Evolutionary conservation across 2,329 filamentous ascomycete species (phyloP), one percentile per base, ranked within the genome.

Genomic region (Pyrenophora seminiperda): DNA sequence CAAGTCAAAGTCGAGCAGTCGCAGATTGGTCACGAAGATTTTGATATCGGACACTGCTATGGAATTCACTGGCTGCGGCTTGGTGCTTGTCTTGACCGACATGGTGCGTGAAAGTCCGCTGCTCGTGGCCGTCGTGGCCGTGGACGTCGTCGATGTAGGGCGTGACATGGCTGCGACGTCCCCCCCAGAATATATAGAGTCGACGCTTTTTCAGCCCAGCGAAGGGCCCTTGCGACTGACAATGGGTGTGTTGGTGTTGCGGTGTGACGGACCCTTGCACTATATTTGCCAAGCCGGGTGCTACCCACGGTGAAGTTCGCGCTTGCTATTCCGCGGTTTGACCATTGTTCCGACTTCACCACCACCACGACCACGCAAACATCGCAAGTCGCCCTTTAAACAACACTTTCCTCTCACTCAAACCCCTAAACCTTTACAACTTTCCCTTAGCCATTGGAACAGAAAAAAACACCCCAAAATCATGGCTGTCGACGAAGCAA

Each of bases 21-120:
- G 88, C 32, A 97, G 75, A 68, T 96, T 96, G 29, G 87, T 91
- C 43, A 96, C 77, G 69, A 97, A 94, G 9, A 91, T 78, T 13
- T 56, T 62, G 43, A 68, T 51, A 41, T 72, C 66, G 14, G 69
- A 63, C 15, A 63, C 50, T 7, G 65, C 55, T 17, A 65, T 33
- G 11, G 59, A 57, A 32, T 67, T 68, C 32, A 56, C 48, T 13
- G 45, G 19, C 7, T 61, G 47, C 15, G 59, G 32, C 47, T 63
- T 67, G 42, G 50, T 53, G 53, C 54, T 69, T 65, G 68, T 63
- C 64, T 70, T 72, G 59, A 67, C 47, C 9, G 67, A 68, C 58
- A 63, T 40, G 52, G 43, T 68, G 47, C 68, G 70, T 9, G 63
- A 53, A 24, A 60, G 46, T 36, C 54, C 65, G 20, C 53, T 59